Evolutionary conservation across 495 filamentous ascomycete species (phyloP).

Genomic region (Penicillium lividum): DNA sequence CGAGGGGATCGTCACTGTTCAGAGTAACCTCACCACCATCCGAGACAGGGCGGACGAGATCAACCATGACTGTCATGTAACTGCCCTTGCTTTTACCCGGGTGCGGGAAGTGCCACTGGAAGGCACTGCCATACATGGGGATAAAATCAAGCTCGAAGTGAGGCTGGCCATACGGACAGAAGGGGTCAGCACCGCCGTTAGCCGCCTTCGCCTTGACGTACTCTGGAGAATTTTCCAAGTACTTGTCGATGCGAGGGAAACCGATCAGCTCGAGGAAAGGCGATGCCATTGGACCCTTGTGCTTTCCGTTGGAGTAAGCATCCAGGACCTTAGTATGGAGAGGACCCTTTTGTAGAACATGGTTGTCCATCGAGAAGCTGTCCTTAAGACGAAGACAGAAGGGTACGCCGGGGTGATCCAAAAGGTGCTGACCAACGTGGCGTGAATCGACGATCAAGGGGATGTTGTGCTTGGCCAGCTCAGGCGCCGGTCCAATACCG

Average conservation of each 20-base stretch:
- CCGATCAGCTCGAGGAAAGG: slow-evolving; percentile 57
- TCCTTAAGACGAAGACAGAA: slow-evolving; percentile 59
- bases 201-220: slow-evolving; percentile 51
- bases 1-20: slow-evolving; percentile 50
- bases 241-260: slow-evolving; percentile 57
- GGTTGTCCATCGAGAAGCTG: slow-evolving; percentile 53
- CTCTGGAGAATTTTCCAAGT: slow-evolving; percentile 46
- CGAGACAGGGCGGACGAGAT: slow-evolving; percentile 58
- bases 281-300: slow-evolving; percentile 51
- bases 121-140: slow-evolving; percentile 59
- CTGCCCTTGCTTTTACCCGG: slow-evolving; percentile 42
- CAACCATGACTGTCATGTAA: slow-evolving; percentile 59
- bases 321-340: slow-evolving; percentile 41
- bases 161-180: slow-evolving; percentile 59
- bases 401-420: slow-evolving; percentile 58
- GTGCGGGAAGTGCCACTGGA: slow-evolving; percentile 63
- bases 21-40: slow-evolving; percentile 53
- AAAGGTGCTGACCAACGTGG: slow-evolving; percentile 58
- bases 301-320: slow-evolving; percentile 44
- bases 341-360: slow-evolving; percentile 52
- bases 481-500: slow-evolving; percentile 41
- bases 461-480: slow-evolving; percentile 54
- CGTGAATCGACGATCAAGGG: slow-evolving; percentile 44
- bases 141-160: slow-evolving; percentile 70
- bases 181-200: slow-evolving; percentile 57